Percentiles rank a stretch among this genome's conserved stretches.
These are phyloP conservation scores for Candida sakaeoensis DNA, from an alignment of 805 yeast genomes.

Conservation along the genomic window DNA sequence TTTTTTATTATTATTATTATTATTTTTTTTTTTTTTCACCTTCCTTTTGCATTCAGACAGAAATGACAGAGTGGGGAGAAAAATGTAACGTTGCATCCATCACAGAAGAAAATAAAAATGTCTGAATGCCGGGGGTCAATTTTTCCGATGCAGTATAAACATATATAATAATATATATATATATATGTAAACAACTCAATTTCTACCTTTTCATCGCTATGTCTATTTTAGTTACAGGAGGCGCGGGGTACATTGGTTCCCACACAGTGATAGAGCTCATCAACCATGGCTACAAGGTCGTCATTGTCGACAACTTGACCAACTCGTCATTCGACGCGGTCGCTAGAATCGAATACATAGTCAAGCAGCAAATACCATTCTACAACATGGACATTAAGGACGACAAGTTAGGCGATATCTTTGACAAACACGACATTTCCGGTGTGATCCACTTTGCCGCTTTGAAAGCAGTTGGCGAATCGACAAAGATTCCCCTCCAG, in stretches of 20 bases:
- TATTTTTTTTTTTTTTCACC: background rate
- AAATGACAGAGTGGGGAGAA: too few species aligned
- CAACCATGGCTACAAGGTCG: slow-evolving; percentile 60
- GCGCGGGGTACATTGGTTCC: slow-evolving; percentile 85
- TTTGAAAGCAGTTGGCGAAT: slow-evolving; percentile 79
- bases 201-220: too few species aligned
- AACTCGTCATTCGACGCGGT: slow-evolving; percentile 68
- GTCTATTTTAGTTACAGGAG: slow-evolving; percentile 69
- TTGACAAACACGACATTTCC: slow-evolving; percentile 45
- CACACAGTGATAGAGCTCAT: slow-evolving; percentile 68
- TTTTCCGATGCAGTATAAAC: background rate
- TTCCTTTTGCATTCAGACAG: slow-evolving; percentile 1
- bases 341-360: slow-evolving; percentile 55
- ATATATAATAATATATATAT: background rate
- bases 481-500: slow-evolving; percentile 59
- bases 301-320: slow-evolving; percentile 66
- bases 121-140: background rate
- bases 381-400: slow-evolving; percentile 55
- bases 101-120: background rate
- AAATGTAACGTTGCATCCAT: slow-evolving; percentile 16
- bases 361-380: slow-evolving; percentile 50
- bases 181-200: background rate
- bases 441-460: slow-evolving; percentile 81
- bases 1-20: too few species aligned
- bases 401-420: slow-evolving; percentile 45